These are phyloP conservation scores for Phytophthora palmivora DNA, from an alignment of 352 stramenopile genomes.

Conservation along the genomic window DNA sequence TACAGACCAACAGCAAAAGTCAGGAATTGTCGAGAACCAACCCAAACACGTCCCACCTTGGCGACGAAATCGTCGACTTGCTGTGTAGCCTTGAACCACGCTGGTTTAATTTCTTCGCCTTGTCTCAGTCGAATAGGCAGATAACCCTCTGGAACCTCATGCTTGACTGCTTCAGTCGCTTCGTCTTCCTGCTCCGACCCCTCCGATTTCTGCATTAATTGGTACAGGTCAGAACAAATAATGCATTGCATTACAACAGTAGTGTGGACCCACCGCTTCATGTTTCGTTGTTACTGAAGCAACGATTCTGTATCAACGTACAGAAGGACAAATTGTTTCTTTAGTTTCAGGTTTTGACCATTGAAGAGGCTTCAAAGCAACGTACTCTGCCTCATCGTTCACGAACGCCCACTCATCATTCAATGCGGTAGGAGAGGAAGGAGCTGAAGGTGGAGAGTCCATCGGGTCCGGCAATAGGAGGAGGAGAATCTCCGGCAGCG, in stretches of 20 bases:
- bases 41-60: constrained; percentile 26
- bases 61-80: constrained; percentile 67
- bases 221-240: constrained; percentile 8
- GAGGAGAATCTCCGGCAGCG: constrained; percentile 18
- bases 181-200: constrained; percentile 12
- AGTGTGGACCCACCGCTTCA: constrained; percentile 13
- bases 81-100: constrained; percentile 76
- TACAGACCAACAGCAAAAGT: constrained; percentile 24
- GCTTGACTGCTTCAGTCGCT: constrained; percentile 2
- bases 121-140: constrained; percentile 66
- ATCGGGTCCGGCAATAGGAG: too few relatives aligned
- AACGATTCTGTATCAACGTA: constrained; percentile 48
- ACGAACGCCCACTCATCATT: constrained; percentile 78
- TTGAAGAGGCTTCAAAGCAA: constrained; percentile 9
- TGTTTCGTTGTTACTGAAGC: constrained; percentile 37
- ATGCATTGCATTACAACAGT: too few relatives aligned
- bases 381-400: constrained; percentile 71
- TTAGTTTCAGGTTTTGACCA: constrained; percentile 26
- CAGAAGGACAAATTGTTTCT: constrained; percentile 11
- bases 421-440: constrained; percentile 30
- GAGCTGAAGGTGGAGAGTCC: constrained; percentile 22
- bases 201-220: constrained; percentile 23
- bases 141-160: constrained; percentile 52
- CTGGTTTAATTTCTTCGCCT: constrained; percentile 55
- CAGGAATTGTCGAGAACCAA: background rate